Percentiles rank a stretch among this genome's conserved stretches.
Conservation (phyloP, 2,329 filamentous ascomycete species). For the Hirsutella minnesotensis region DNA sequence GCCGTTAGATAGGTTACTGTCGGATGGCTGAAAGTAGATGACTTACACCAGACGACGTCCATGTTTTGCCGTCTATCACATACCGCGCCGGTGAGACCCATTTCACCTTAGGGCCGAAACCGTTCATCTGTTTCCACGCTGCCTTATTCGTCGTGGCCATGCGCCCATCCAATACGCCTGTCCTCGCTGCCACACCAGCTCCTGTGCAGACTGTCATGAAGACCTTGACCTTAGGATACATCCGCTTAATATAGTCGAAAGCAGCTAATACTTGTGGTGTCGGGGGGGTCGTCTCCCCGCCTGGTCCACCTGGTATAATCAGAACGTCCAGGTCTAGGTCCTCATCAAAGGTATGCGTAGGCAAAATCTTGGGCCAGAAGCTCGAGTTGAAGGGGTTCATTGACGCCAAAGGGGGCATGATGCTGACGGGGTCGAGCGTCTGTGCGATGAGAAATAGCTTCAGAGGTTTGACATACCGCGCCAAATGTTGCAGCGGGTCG, state of each 20-base stretch:
- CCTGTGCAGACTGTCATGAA: constrained; percentile 55
- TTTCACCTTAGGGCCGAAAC: constrained; percentile 29
- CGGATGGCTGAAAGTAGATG: too few relatives aligned
- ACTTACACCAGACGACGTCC: constrained; percentile 51
- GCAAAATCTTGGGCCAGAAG: constrained; percentile 18
- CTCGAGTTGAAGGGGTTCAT: constrained; percentile 2
- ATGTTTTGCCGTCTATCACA: constrained; percentile 48
- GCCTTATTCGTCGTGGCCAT: constrained; percentile 51
- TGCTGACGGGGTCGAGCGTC: constrained; percentile 17
- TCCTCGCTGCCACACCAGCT: constrained; percentile 36
- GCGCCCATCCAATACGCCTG: constrained; percentile 43
- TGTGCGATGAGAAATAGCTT: constrained; percentile 15
- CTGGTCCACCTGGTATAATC: constrained; percentile 25
- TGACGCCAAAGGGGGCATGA: constrained; percentile 1
- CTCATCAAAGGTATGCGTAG: constrained; percentile 24
- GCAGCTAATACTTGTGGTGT: constrained; percentile 11
- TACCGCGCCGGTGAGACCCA: constrained; percentile 48
- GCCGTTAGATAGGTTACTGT: too few relatives aligned
- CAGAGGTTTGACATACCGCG: constrained; percentile 8
- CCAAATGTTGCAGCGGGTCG: constrained; percentile 20
- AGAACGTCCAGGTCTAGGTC: constrained; percentile 25
- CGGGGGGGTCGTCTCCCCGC: constrained; percentile 14
- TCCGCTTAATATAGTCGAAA: constrained; percentile 28
- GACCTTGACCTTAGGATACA: constrained; percentile 32
- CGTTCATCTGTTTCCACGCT: constrained; percentile 29